A percentile compares a stretch with the other conserved stretches of the same genome.
Conservation (phyloP, 2,329 filamentous ascomycete species). For the Phyllosticta citrichinensis region DNA sequence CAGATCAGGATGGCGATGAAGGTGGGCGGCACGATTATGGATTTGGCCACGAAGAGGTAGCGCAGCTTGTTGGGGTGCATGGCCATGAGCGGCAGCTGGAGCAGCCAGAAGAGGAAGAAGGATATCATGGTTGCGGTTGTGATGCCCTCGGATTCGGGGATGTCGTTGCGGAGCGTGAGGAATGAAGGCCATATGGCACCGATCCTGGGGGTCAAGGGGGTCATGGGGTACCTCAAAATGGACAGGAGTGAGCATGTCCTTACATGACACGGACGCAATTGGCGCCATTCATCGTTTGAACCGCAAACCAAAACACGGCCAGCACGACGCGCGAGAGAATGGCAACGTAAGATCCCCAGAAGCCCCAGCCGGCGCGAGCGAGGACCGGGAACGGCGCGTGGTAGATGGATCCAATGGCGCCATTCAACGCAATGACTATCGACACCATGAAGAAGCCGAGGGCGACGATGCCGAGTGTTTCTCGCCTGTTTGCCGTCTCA, state of each 20-base stretch:
- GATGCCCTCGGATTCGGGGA: conserved; percentile 43
- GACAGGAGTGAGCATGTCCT: not conserved
- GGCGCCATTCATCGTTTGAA: conserved; percentile 55
- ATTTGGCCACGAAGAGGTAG: conserved; percentile 42
- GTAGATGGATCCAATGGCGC: conserved; percentile 38
- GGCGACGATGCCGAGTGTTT: conserved; percentile 44
- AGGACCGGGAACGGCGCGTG: conserved; percentile 49
- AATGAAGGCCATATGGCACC: conserved; percentile 51
- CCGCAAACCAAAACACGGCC: conserved; percentile 54
- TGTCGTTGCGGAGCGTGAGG: conserved; percentile 41
- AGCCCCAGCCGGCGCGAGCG: conserved; percentile 46
- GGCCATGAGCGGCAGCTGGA: conserved; percentile 45
- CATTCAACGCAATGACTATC: conserved; percentile 52
- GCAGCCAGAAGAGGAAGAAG: conserved; percentile 49
- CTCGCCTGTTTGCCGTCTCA: conserved; percentile 16
- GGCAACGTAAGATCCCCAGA: conserved; percentile 46
- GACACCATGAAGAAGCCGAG: conserved; percentile 44
- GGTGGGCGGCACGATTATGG: conserved; percentile 43
- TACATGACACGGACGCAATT: conserved; percentile 41
- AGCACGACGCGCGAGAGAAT: conserved; percentile 45
- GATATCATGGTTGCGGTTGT: conserved; percentile 46
- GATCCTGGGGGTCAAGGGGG: conserved; percentile 26
- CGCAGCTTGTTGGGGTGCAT: conserved; percentile 47
- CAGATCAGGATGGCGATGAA: conserved; percentile 55
- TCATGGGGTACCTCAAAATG: not conserved